Conservation (phyloP, 768 basidiomycete genomes). For the Pleurotus tuber-regium region DNA sequence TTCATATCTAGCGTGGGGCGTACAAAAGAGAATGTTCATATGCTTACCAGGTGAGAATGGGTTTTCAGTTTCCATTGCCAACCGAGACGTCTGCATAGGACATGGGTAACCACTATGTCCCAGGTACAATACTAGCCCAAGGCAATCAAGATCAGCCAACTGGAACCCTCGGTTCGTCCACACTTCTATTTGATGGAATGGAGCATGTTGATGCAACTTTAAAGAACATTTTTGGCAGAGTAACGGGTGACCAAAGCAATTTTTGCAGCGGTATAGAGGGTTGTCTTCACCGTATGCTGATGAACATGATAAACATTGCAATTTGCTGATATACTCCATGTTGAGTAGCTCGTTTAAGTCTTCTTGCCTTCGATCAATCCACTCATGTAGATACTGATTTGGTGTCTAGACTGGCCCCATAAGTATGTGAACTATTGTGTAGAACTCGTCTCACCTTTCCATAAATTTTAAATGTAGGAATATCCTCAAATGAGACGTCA, state of each 20-base stretch:
- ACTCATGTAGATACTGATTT: neutral
- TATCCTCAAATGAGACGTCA: neutral
- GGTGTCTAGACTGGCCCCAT: neutral
- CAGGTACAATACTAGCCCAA: constrained; percentile 14
- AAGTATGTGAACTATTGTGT: too few relatives aligned
- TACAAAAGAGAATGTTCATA: too few relatives aligned
- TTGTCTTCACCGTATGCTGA: neutral
- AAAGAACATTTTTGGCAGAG: constrained; percentile 4
- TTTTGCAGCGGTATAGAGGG: neutral
- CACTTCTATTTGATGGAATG: constrained; percentile 5
- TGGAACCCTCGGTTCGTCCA: constrained; percentile 6
- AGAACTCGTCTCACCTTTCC: neutral
- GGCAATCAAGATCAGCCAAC: constrained; percentile 12
- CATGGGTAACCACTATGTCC: constrained; percentile 10
- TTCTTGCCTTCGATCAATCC: neutral
- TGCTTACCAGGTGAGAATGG: too few relatives aligned
- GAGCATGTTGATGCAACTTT: neutral
- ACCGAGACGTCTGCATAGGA: neutral
- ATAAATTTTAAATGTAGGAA: neutral
- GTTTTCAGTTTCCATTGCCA: too few relatives aligned
- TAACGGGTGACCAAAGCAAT: neutral
- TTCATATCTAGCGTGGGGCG: too few relatives aligned
- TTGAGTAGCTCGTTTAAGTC: neutral
- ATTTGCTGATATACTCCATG: neutral
- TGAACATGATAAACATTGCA: neutral